Conservation (phyloP, 371 early-diverging fungal genomes). For the Funneliformis caledonium region DNA sequence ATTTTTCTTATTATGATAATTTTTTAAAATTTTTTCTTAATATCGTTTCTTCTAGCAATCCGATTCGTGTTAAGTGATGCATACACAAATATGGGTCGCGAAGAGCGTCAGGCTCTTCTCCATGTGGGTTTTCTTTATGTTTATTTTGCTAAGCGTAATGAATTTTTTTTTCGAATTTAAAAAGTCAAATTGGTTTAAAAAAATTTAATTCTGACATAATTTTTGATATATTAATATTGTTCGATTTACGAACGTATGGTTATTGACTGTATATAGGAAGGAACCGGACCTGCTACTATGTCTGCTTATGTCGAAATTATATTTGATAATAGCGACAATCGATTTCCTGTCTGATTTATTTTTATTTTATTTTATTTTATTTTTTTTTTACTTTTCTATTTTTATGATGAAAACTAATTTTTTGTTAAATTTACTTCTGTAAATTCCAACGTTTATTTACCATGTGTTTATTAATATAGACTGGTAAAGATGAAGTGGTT, state of each 20-base stretch:
- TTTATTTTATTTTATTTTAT: neutral
- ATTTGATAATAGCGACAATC: conserved; percentile 94
- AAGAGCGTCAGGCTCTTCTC: conserved; percentile 92
- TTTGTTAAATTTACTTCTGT: too few species aligned
- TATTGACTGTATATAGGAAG: conserved; percentile 69
- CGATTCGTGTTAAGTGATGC: conserved; percentile 97
- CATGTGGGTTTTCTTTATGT: conserved; percentile 65
- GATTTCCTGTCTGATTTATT: conserved; percentile 80
- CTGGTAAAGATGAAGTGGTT: conserved; percentile 87
- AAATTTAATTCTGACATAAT: neutral
- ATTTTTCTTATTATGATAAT: conserved; percentile 37
- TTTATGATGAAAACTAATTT: neutral
- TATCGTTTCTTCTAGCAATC: conserved; percentile 72
- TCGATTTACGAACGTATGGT: neutral
- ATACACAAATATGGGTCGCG: conserved; percentile 87
- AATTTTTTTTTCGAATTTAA: neutral
- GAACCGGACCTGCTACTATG: conserved; percentile 90
- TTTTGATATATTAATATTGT: conserved; percentile 41
- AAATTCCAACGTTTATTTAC: neutral
- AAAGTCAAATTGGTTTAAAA: neutral
- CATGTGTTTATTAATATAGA: conserved; percentile 50
- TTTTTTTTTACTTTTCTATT: neutral
- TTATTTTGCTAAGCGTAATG: conserved; percentile 28
- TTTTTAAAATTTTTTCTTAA: conserved; percentile 26
- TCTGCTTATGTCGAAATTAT: conserved; percentile 97